phyloP scores from a whole-genome alignment of 2,329 filamentous ascomycete genomes.

The Ophiostoma sp. region DNA sequence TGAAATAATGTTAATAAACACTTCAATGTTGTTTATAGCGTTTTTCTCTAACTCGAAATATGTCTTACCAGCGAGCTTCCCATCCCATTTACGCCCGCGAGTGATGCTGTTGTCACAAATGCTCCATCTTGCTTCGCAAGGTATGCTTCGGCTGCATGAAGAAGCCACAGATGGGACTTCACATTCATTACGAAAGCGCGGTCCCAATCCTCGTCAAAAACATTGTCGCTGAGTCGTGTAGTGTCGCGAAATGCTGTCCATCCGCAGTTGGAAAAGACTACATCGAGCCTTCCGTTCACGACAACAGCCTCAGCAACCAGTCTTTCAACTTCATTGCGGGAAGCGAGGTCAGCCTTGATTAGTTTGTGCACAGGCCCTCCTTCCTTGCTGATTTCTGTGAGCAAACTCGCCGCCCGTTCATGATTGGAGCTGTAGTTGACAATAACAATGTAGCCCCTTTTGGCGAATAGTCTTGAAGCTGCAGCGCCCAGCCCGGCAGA shows the following conservation, averaged over 20 bases:
- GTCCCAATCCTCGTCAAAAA: conserved; percentile 57
- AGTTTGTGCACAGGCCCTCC: conserved; percentile 35
- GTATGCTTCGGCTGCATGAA: conserved; percentile 50
- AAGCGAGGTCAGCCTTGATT: conserved; percentile 58
- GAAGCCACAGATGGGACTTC: conserved; percentile 56
- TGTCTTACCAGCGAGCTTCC: conserved; percentile 51
- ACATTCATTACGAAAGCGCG: conserved; percentile 57
- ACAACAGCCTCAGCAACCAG: conserved; percentile 56
- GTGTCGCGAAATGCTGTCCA: conserved; percentile 48
- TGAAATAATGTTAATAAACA: conserved; percentile 26
- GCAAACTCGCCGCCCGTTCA: conserved; percentile 54
- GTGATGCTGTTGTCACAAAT: conserved; percentile 59
- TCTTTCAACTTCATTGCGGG: conserved; percentile 52
- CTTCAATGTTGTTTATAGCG: neutral
- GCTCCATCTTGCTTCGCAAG: conserved; percentile 53
- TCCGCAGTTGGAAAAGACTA: conserved; percentile 69
- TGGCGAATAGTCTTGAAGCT: conserved; percentile 61
- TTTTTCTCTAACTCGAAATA: neutral
- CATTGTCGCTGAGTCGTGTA: conserved; percentile 46
- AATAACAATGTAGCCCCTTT: conserved; percentile 61
- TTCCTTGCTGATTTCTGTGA: conserved; percentile 49
- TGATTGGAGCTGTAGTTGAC: conserved; percentile 67
- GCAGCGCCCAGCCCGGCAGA: conserved; percentile 66
- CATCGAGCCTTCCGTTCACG: conserved; percentile 65
- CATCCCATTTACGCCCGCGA: conserved; percentile 59